These are phyloP conservation scores for Cephalotrichum gorgonifer DNA, from an alignment of 2,329 filamentous ascomycete species.

Conservation along the genomic window DNA sequence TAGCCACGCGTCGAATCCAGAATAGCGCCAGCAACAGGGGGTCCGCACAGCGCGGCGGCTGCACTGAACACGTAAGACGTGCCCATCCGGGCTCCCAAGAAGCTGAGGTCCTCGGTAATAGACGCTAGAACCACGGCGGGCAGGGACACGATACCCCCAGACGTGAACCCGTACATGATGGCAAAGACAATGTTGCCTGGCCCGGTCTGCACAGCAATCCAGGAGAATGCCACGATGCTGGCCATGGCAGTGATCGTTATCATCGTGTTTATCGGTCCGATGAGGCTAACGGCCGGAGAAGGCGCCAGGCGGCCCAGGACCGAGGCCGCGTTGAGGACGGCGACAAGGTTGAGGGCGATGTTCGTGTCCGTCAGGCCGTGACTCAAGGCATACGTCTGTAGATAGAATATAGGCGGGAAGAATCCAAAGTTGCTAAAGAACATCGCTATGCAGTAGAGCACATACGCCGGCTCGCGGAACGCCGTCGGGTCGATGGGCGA, in stretches of 20 bases:
- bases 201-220: constrained; percentile 24
- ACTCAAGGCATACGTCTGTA: constrained; percentile 29
- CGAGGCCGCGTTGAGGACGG: constrained; percentile 40
- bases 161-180: constrained; percentile 34
- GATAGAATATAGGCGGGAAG: constrained; percentile 32
- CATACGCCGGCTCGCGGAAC: constrained; percentile 18
- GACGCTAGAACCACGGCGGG: constrained; percentile 29
- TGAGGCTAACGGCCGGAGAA: constrained; percentile 28
- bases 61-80: constrained; percentile 27
- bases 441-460: constrained; percentile 19
- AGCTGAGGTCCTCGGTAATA: constrained; percentile 26
- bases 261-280: constrained; percentile 30
- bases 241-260: constrained; percentile 22
- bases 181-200: constrained; percentile 29
- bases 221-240: constrained; percentile 23
- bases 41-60: constrained; percentile 22
- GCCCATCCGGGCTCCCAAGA: constrained; percentile 32
- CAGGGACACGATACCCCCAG: constrained; percentile 32
- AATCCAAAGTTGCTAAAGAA: constrained; percentile 23
- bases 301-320: constrained; percentile 37
- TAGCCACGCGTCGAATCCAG: constrained; percentile 13
- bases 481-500: constrained; percentile 18
- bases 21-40: constrained; percentile 27
- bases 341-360: constrained; percentile 33
- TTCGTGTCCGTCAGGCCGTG: constrained; percentile 17